Conservation (phyloP, 2,329 filamentous ascomycete species). For the Botrytis elliptica region DNA sequence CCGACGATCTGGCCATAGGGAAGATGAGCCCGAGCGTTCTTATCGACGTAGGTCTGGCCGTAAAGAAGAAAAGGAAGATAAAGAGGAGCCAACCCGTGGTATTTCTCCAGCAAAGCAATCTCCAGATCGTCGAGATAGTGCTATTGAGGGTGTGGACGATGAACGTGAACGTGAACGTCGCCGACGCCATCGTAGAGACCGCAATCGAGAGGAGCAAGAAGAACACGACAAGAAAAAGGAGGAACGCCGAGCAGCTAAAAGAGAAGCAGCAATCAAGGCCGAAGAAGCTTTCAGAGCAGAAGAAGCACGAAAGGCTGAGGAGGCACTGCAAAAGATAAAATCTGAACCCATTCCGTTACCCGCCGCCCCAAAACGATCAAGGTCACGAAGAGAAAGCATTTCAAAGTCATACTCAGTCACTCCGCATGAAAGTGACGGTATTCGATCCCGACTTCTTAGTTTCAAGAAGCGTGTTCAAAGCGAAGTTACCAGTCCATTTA, state of each 20-base stretch:
- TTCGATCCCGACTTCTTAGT: conserved; percentile 7
- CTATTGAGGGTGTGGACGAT: conserved; percentile 32
- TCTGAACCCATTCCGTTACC: background rate
- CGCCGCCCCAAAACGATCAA: conserved; percentile 7
- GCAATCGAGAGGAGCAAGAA: conserved; percentile 37
- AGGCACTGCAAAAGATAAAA: background rate
- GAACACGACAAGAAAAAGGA: conserved; percentile 37
- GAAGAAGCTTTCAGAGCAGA: conserved; percentile 11
- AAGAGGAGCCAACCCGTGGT: background rate
- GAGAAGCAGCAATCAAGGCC: conserved; percentile 12
- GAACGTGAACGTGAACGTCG: conserved; percentile 20
- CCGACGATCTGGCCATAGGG: conserved; percentile 6
- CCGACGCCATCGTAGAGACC: conserved; percentile 30
- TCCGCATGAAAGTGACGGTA: conserved; percentile 10
- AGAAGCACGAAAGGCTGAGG: background rate
- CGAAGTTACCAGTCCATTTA: conserved; percentile 33
- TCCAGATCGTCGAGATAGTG: conserved; percentile 35
- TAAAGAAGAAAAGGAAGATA: conserved; percentile 11
- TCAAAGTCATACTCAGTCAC: background rate
- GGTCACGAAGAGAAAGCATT: conserved; percentile 16
- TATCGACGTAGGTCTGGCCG: conserved; percentile 3
- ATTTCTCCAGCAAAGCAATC: conserved; percentile 20
- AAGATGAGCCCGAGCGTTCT: background rate
- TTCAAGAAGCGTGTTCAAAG: conserved; percentile 24
- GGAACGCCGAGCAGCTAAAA: conserved; percentile 29